phyloP scores from a whole-genome alignment of 2,329 filamentous ascomycete genomes.

The Waltergamsia citrina region DNA sequence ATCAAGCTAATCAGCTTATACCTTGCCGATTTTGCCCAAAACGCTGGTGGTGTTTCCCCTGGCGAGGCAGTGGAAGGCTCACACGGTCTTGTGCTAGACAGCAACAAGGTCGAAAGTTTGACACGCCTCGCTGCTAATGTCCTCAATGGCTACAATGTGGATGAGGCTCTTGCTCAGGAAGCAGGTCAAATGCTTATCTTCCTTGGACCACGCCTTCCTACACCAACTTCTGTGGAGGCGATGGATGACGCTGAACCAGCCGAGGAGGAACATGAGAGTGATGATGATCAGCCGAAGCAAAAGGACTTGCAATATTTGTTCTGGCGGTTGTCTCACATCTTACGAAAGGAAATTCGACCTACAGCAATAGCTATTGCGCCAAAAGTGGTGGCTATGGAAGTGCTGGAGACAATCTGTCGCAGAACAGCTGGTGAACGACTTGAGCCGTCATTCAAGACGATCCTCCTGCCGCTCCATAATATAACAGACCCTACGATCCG shows the following conservation, averaged over 20 bases:
- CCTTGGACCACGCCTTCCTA: conserved; percentile 51
- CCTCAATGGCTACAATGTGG: conserved; percentile 53
- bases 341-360: conserved; percentile 65
- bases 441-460: conserved; percentile 49
- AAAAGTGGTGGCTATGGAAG: conserved; percentile 66
- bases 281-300: conserved; percentile 23
- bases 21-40: conserved; percentile 68
- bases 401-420: conserved; percentile 60
- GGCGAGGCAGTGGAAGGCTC: conserved; percentile 58
- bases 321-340: conserved; percentile 65
- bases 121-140: conserved; percentile 39
- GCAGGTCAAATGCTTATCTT: conserved; percentile 76
- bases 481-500: conserved; percentile 74
- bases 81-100: conserved; percentile 58
- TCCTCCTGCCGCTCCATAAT: conserved; percentile 60
- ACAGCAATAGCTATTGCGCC: conserved; percentile 56
- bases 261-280: conserved; percentile 31
- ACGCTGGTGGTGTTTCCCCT: conserved; percentile 33
- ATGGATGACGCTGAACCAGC: conserved; percentile 30
- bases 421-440: conserved; percentile 50
- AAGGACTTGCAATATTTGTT: conserved; percentile 63
- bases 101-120: conserved; percentile 52
- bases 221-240: conserved; percentile 24
- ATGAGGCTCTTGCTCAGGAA: conserved; percentile 69
- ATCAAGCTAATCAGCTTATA: conserved; percentile 68